A percentile compares a stretch with the other conserved stretches of the same genome.
These are phyloP conservation scores for Pelagophyceae sp. DNA, from an alignment of 352 stramenopile genomes.

Conservation along the genomic window DNA sequence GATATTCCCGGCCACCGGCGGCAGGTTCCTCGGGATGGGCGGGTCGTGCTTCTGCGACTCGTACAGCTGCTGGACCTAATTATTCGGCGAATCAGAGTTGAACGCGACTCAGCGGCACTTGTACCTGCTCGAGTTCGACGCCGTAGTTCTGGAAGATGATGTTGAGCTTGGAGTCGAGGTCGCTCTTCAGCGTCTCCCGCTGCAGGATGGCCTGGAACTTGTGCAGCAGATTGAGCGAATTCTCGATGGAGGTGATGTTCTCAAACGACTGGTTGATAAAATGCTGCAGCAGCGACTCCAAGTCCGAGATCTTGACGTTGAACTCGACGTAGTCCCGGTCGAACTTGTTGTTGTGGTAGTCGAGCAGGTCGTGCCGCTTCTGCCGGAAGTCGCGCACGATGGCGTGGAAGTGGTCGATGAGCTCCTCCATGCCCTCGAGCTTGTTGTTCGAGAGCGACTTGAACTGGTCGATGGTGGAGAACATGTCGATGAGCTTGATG, in stretches of 20 bases:
- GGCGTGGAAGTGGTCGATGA: slow-evolving; percentile 73
- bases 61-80: slow-evolving; percentile 94
- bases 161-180: slow-evolving; percentile 96
- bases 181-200: slow-evolving; percentile 91
- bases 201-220: slow-evolving; percentile 97
- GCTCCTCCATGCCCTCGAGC: slow-evolving; percentile 84
- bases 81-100: too few relatives aligned
- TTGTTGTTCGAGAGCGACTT: slow-evolving; percentile 78
- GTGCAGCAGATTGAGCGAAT: slow-evolving; percentile 86
- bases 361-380: slow-evolving; percentile 89
- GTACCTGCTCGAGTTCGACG: slow-evolving; percentile 89
- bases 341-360: slow-evolving; percentile 97
- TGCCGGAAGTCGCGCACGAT: slow-evolving; percentile 79
- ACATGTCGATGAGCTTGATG: slow-evolving; percentile 98
- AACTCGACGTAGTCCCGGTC: slow-evolving; percentile 86
- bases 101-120: too few relatives aligned
- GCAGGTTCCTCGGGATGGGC: slow-evolving; percentile 88
- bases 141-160: slow-evolving; percentile 98
- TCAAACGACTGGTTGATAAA: slow-evolving; percentile 99
- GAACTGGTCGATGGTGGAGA: slow-evolving; percentile 95
- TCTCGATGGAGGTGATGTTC: slow-evolving; percentile 94
- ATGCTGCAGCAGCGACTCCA: slow-evolving; percentile 90
- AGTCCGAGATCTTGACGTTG: slow-evolving; percentile 86
- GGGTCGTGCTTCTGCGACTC: slow-evolving; percentile 96
- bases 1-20: slow-evolving; percentile 94